Evolutionary conservation across 441 rosid genomes (phyloP), one percentile per base, ranked within the genome.

Genomic region (Erodium trifolium): DNA sequence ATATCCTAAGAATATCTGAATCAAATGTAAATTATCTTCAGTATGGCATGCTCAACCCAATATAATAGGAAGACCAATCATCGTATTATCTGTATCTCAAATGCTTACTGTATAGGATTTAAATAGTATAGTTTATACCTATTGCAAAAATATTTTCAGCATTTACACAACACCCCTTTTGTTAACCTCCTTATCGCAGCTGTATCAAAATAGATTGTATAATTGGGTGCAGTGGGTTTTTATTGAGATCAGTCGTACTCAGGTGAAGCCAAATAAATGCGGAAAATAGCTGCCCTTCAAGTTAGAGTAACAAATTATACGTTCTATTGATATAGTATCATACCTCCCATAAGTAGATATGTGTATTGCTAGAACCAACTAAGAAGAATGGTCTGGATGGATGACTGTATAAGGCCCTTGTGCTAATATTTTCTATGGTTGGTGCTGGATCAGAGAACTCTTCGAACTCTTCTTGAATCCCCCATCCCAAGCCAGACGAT

Each of bases 331-430:
- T 67, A 76, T 72, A 72, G 73, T 66, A 67, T 16, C 83, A 73
- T 86, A 93, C 99, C 99, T 93, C 90, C 99, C 97, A 93, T 65
- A 93, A 77, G 84, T 93, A 91, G 75, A 89, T 81, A 76, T 87
- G 97, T 55, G 96, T 89, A 76, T 89, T 91, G 85, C 89, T 89
- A 75, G 97, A 93, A 77, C 96, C 97, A 80, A 85, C 99, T 82
- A 93, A 80, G 79, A 93, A 93, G 76, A 89, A 86, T 57, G 99
- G 92, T 83, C 86, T 86, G 72, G 88, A 88, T 18, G 99, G 97
- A 72, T 93, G 99, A 80, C 88, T 85, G 57, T 93, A 88, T 81
- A 93, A 86, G 70, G 95, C 94, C 74, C 88, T 88, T 45, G 96
- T 80, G 71, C 87, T 80, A 69, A 88, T 81, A 76, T 85, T 88